phyloP scores from a whole-genome alignment of 2,329 filamentous ascomycete species.

The Gyromitra esculenta region DNA sequence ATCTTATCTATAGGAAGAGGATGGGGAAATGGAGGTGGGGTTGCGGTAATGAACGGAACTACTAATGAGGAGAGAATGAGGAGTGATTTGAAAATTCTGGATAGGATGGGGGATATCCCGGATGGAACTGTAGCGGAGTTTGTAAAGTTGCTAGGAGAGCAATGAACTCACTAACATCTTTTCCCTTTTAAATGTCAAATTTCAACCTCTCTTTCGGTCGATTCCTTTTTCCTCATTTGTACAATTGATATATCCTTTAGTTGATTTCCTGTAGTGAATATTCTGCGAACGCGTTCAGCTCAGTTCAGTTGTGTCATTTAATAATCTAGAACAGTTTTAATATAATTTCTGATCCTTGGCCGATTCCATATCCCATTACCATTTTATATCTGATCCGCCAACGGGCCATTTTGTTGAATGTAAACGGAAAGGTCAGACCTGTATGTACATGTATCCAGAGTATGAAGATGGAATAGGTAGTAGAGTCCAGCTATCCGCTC shows the following conservation, averaged over 20 bases:
- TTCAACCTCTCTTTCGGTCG: neutral
- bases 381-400: no score
- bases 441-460: no score
- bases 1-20: conserved; percentile 64
- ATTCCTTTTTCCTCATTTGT: neutral
- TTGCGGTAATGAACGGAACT: conserved; percentile 68
- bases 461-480: no score
- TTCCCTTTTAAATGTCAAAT: neutral
- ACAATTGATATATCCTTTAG: neutral
- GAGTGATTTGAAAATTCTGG: conserved; percentile 65
- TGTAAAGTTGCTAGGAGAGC: conserved; percentile 65
- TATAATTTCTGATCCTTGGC: no score
- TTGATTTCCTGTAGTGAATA: neutral
- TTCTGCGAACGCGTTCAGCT: neutral
- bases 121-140: conserved; percentile 62
- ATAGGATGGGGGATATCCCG: conserved; percentile 62
- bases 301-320: no score
- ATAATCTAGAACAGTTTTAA: no score
- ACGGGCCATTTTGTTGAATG: no score
- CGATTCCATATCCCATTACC: no score
- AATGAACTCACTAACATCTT: conserved; percentile 13
- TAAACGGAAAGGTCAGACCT: no score
- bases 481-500: no score
- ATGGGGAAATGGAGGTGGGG: conserved; percentile 58
- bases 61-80: conserved; percentile 66